Conservation (phyloP, 257 asterid species). For the Petrea volubilis region DNA sequence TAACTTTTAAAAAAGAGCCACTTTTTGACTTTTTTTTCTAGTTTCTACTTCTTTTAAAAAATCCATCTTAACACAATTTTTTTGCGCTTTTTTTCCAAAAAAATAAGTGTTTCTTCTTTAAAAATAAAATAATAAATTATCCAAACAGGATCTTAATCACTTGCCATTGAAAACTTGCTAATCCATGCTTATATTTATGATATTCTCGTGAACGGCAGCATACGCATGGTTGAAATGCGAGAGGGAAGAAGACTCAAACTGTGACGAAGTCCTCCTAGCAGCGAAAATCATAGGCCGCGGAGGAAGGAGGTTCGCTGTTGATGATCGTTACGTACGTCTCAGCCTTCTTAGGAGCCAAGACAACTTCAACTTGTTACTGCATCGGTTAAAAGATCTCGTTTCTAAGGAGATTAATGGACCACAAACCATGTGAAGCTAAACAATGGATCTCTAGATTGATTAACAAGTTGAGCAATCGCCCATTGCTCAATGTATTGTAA, state of each 20-base stretch:
- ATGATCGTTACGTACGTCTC: constrained; percentile 33
- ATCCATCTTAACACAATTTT: too few relatives aligned
- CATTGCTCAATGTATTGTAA: neutral
- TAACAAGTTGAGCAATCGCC: too few relatives aligned
- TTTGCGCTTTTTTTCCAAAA: too few relatives aligned
- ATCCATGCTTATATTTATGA: neutral
- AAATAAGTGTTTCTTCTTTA: too few relatives aligned
- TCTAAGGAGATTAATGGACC: neutral
- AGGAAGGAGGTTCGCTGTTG: constrained; percentile 18
- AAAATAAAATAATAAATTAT: too few relatives aligned
- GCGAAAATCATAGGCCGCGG: constrained; percentile 35
- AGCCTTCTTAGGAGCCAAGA: constrained; percentile 38
- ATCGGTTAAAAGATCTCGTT: constrained; percentile 20
- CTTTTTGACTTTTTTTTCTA: too few relatives aligned
- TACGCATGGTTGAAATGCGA: constrained; percentile 49
- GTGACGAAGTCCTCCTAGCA: constrained; percentile 17
- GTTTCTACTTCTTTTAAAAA: too few relatives aligned
- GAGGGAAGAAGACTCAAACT: constrained; percentile 37
- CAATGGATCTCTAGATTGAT: constrained; percentile 6
- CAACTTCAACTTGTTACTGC: constrained; percentile 26
- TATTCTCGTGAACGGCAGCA: constrained; percentile 17
- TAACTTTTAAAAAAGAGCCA: too few relatives aligned
- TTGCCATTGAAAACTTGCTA: neutral
- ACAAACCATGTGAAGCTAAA: constrained; percentile 5
- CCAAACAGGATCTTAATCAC: too few relatives aligned